Conservation (phyloP, 306 rosid species). For the Trichosanthes truncata region DNA sequence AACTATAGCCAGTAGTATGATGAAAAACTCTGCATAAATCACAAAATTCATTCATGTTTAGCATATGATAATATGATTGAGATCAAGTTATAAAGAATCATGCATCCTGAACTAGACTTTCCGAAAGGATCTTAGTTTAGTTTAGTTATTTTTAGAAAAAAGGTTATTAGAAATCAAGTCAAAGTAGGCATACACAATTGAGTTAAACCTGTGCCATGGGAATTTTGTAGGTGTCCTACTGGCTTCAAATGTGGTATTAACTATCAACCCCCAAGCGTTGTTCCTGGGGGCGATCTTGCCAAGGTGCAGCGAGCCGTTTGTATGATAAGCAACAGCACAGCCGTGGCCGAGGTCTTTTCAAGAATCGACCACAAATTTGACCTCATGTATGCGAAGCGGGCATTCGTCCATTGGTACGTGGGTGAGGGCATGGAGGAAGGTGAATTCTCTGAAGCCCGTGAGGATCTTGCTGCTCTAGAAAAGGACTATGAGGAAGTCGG, state of each 20-base stretch:
- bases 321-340: constrained; percentile 73
- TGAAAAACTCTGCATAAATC: no score
- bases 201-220: not conserved
- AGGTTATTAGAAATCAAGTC: not conserved
- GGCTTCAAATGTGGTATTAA: constrained; percentile 85
- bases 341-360: constrained; percentile 55
- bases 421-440: constrained; percentile 94
- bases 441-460: constrained; percentile 72
- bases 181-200: not conserved
- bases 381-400: constrained; percentile 62
- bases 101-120: not conserved
- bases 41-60: no score
- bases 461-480: constrained; percentile 75
- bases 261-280: constrained; percentile 62
- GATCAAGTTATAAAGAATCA: no score
- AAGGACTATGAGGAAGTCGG: constrained; percentile 73
- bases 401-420: constrained; percentile 76
- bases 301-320: constrained; percentile 59
- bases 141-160: not conserved
- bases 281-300: constrained; percentile 80
- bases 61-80: no score
- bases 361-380: constrained; percentile 66
- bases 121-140: not conserved
- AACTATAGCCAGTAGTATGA: no score
- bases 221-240: constrained; percentile 57